These are phyloP conservation scores for Kandelia obovata DNA, from an alignment of 345 rosid species.

Conservation along the genomic window DNA sequence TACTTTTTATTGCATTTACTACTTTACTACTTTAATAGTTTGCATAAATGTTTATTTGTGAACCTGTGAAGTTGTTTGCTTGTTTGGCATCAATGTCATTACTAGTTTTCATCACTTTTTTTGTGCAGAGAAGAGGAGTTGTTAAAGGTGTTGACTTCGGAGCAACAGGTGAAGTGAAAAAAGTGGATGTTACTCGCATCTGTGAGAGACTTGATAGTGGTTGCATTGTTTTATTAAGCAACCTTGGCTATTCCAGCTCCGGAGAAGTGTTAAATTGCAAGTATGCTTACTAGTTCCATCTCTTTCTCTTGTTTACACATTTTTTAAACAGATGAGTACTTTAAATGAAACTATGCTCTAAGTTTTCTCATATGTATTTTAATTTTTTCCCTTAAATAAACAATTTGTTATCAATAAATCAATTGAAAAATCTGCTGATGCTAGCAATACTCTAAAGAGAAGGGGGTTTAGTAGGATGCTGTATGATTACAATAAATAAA, in stretches of 20 bases:
- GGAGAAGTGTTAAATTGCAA: slow-evolving; percentile 99
- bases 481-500: background rate
- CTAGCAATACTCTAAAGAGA: background rate
- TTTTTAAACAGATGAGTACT: background rate
- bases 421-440: background rate
- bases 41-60: background rate
- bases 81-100: background rate
- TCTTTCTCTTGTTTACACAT: background rate
- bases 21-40: background rate
- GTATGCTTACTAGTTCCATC: slow-evolving; percentile 39
- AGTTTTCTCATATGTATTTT: background rate
- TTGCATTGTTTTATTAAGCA: slow-evolving; percentile 76
- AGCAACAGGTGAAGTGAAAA: slow-evolving; percentile 94
- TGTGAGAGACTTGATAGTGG: slow-evolving; percentile 85
- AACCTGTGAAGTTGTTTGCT: slow-evolving; percentile 1
- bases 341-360: background rate
- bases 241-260: slow-evolving; percentile 88
- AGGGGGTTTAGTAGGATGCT: too few relatives aligned
- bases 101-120: slow-evolving; percentile 13
- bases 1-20: slow-evolving; percentile 16
- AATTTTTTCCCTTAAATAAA: background rate
- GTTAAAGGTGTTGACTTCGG: slow-evolving; percentile 92
- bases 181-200: slow-evolving; percentile 77
- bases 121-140: slow-evolving; percentile 83
- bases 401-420: background rate